phyloP scores from a whole-genome alignment of 495 filamentous ascomycete genomes.

The Lasiosphaeris hirsuta region DNA sequence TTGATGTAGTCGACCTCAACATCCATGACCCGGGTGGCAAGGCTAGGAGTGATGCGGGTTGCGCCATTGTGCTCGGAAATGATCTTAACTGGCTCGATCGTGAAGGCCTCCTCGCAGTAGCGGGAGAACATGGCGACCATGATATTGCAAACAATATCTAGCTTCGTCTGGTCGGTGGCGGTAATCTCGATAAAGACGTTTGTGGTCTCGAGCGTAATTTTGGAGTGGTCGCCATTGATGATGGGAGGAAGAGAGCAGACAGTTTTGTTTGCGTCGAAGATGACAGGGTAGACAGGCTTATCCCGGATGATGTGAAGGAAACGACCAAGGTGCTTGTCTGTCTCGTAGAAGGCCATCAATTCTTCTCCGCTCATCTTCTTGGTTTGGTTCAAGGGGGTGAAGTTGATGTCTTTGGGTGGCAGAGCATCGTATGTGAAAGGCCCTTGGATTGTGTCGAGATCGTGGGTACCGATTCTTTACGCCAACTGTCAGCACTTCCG shows the following conservation, averaged over 20 bases:
- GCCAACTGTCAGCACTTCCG: constrained; percentile 1
- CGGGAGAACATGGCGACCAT: constrained; percentile 96
- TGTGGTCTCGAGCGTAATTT: constrained; percentile 82
- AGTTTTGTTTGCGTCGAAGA: constrained; percentile 80
- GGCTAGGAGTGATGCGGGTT: constrained; percentile 73
- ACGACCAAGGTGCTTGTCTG: constrained; percentile 75
- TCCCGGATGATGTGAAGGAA: constrained; percentile 92
- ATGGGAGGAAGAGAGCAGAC: constrained; percentile 95
- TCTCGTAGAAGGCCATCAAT: constrained; percentile 94
- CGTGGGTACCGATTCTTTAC: constrained; percentile 80
- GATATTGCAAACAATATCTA: constrained; percentile 91
- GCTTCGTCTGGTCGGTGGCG: constrained; percentile 93
- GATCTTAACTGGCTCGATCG: constrained; percentile 88
- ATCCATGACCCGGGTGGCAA: constrained; percentile 68
- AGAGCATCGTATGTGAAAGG: constrained; percentile 97
- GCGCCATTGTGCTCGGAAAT: constrained; percentile 86
- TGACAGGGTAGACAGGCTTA: constrained; percentile 93
- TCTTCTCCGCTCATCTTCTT: constrained; percentile 82
- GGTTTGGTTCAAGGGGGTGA: constrained; percentile 85
- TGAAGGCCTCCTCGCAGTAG: constrained; percentile 85
- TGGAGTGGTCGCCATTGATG: constrained; percentile 95
- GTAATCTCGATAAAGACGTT: constrained; percentile 98
- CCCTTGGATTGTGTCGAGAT: constrained; percentile 87
- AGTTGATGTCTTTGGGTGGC: constrained; percentile 87
- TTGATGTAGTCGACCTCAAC: constrained; percentile 92